Percentiles rank a stretch among this genome's conserved stretches.
Conservation (phyloP, 495 filamentous ascomycete species). For the Xylaria flabelliformis region DNA sequence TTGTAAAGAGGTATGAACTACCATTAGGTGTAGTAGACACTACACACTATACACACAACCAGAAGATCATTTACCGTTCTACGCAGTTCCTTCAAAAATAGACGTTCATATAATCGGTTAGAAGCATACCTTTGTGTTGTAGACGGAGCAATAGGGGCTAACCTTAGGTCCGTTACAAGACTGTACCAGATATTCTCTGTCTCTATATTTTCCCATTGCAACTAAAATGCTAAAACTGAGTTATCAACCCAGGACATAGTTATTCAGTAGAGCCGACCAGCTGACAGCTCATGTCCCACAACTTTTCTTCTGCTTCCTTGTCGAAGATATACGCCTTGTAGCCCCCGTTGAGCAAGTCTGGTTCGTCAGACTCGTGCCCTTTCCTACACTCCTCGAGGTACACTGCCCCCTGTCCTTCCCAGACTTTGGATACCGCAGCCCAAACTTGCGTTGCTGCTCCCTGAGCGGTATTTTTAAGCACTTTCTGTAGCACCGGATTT, state of each 20-base stretch:
- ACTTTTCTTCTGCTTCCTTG: conserved; percentile 10
- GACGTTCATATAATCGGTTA: too few species aligned
- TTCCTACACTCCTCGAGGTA: conserved; percentile 47
- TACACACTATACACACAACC: too few species aligned
- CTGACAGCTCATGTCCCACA: conserved; percentile 18
- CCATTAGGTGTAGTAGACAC: too few species aligned
- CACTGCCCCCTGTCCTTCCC: conserved; percentile 47
- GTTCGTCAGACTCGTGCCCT: conserved; percentile 6
- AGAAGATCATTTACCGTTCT: too few species aligned
- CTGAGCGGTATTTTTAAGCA: conserved; percentile 42
- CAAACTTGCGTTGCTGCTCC: conserved; percentile 58
- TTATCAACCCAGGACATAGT: background rate
- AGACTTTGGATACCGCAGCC: conserved; percentile 50
- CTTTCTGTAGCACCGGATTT: conserved; percentile 48
- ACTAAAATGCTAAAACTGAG: too few species aligned
- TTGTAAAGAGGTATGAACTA: too few species aligned
- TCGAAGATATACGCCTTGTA: conserved; percentile 15
- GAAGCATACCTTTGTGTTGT: too few species aligned
- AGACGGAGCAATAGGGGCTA: too few species aligned
- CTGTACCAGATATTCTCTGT: too few species aligned
- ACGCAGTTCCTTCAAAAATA: too few species aligned
- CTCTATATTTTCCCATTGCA: too few species aligned
- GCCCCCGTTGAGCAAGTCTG: conserved; percentile 1
- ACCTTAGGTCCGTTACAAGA: too few species aligned
- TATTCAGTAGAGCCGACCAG: background rate